phyloP scores from a whole-genome alignment of 2,329 filamentous ascomycete species.

The Sporothrix pallida region DNA sequence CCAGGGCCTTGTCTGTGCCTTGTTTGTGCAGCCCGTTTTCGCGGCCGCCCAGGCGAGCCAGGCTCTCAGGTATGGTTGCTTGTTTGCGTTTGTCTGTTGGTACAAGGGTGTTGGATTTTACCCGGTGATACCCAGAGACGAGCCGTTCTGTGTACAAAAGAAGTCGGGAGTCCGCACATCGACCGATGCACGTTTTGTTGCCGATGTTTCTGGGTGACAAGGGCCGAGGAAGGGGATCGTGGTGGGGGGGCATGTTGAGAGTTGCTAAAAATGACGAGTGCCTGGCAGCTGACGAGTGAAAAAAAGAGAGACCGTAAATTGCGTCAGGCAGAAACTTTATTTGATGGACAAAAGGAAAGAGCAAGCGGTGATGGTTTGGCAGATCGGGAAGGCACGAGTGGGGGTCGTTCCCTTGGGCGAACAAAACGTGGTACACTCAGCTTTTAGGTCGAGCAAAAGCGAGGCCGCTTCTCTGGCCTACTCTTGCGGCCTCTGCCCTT shows the following conservation, averaged over 20 bases:
- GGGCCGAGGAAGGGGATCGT: background rate
- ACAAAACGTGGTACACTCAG: background rate
- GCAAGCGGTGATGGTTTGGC: conserved; percentile 8
- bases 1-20: too few species aligned
- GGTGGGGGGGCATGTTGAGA: background rate
- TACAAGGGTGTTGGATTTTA: background rate
- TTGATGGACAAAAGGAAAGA: background rate
- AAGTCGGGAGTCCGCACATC: too few species aligned
- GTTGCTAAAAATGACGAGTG: background rate
- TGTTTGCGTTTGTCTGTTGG: conserved; percentile 12
- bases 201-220: background rate
- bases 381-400: conserved; percentile 10
- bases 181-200: too few species aligned
- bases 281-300: background rate
- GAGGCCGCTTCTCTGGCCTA: background rate
- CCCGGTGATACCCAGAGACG: too few species aligned
- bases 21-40: background rate
- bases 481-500: too few species aligned
- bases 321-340: background rate
- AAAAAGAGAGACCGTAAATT: background rate
- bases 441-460: background rate
- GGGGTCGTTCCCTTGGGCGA: background rate
- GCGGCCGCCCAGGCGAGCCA: background rate
- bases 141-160: too few species aligned
- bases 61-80: background rate